Conservation (phyloP, 768 basidiomycete genomes). For the Agaricus subrufescens region DNA sequence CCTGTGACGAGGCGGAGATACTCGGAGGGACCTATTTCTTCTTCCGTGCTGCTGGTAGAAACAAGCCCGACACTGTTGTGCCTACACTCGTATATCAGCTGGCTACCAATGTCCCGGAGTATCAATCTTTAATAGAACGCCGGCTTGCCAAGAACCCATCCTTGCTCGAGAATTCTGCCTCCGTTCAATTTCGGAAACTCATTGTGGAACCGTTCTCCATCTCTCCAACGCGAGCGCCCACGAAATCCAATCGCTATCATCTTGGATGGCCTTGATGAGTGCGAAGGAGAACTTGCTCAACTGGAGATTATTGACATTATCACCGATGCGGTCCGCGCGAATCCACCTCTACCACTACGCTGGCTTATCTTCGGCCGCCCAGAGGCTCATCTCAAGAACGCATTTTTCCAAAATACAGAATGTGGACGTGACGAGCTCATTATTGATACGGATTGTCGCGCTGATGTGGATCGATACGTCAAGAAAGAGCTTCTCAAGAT, state of each 20-base stretch:
- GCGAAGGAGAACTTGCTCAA: too few relatives aligned
- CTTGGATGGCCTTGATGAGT: too few relatives aligned
- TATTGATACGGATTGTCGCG: neutral
- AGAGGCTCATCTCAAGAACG: neutral
- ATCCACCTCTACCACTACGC: neutral
- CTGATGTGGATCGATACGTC: too few relatives aligned
- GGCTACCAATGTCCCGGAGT: neutral
- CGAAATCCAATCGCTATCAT: too few relatives aligned
- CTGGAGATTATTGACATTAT: neutral
- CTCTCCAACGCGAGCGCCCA: too few relatives aligned
- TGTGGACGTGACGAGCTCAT: neutral
- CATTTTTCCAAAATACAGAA: neutral
- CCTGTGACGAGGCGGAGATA: neutral
- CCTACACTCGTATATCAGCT: slow-evolving; percentile 6
- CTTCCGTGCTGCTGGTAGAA: neutral
- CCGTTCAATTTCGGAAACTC: neutral
- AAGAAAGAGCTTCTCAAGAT: neutral
- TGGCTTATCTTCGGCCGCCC: neutral
- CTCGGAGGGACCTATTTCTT: slow-evolving; percentile 6
- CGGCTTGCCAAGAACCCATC: neutral
- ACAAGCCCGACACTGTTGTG: neutral
- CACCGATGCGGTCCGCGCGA: neutral
- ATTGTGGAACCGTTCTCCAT: slow-evolving; percentile 8
- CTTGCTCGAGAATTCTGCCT: neutral
- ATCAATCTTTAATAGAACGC: neutral